Evolutionary conservation across 805 yeast genomes (phyloP), one percentile per base, ranked within the genome.

Genomic region (Torulaspora delbrueckii): DNA sequence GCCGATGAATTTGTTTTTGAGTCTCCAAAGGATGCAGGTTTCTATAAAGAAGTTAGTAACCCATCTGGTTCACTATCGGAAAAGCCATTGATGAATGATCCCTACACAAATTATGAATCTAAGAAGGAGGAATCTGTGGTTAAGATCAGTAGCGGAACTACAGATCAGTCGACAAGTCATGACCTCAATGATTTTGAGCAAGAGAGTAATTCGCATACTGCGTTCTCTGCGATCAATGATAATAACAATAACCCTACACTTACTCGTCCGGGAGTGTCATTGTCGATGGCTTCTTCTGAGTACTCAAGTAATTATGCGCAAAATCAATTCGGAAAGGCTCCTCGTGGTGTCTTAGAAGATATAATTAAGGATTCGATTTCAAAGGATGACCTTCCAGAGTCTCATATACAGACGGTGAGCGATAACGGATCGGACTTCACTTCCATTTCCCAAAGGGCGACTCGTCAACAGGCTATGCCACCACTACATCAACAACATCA

Each of bases 361-460:
- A 55, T 61, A 13, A 55, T 59, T 45, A 53, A 53, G 25, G 55
- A 51, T 16, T 54, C 53, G 5, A 31, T 52, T 16, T 36, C 48
- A 24, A 48, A 45, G 12, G 52, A 52, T 6, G 57, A 52, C 14
- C 50, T 39, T 4, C 38, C 43, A 8, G 52, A 41, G 7, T 43
- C 35, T 24, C 54, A 47, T 26, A 40, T 38, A 28, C 37, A 42
- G 6, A 32, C 49, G 2, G 40, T 18, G 30, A 41, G 45, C 13
- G 53, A 52, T 30, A 46, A 48, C 10, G 58, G 52, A 14, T 84
- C 91, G 1, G 83, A 82, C 57, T 82, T 85, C 63, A 84, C 93
- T 1, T 81, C 88, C 42, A 86, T 85, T 1, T 82, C 90, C 6
- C 91, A 84, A 64, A 71, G 91, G 60, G 89, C 82, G 23, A 73